Base-by-base conservation (phyloP, 2,329 filamentous ascomycete genomes). In the Fusarium agapanthi region DNA sequence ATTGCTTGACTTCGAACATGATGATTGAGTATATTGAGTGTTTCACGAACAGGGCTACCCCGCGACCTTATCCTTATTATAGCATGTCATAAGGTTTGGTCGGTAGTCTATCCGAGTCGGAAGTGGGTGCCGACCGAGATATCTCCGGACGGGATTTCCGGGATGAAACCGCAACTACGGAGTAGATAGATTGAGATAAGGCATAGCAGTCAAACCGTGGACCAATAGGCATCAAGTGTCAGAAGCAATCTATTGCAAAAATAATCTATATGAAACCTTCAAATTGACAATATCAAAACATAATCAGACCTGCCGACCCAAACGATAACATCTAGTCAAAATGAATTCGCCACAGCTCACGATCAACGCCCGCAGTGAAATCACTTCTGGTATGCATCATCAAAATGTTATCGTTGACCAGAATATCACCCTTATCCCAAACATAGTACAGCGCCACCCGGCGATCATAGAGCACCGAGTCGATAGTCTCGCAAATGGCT, bases 381-480 rank as follows among this genome's bases (percentile, higher is more conserved):
- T 83, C 83, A 53, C 82, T 87, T 53, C 85, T 77, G 0, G 85
- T 88, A 58, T 88, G 86, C 84, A 88, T 82, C 69, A 82, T 83
- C 60, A 84, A 63, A 7, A 84, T 75, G 54, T 89, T 89, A 69
- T 89, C 88, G 65, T 80, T 88, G 10, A 89, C 77, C 3, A 89
- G 68, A 41, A 89, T 50, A 72, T 89, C 88, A 0, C 88, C 87
- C 78, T 86, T 84, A 58, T 89, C 83, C 87, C 88, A 89, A 10
- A 81, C 76, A 61, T 88, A 85, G 60, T 85, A 85, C 41, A 87
- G 81, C 13, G 84, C 85, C 0, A 88, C 84, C 0, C 87, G 81
- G 10, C 85, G 81, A 69, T 89, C 87, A 61, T 88, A 85, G 4
- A 87, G 76, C 1, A 85, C 76, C 1, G 76, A 75, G 57, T 86